Base-by-base conservation (phyloP, 176 grass and related monocot genomes). In the Eleusine coracana region DNA sequence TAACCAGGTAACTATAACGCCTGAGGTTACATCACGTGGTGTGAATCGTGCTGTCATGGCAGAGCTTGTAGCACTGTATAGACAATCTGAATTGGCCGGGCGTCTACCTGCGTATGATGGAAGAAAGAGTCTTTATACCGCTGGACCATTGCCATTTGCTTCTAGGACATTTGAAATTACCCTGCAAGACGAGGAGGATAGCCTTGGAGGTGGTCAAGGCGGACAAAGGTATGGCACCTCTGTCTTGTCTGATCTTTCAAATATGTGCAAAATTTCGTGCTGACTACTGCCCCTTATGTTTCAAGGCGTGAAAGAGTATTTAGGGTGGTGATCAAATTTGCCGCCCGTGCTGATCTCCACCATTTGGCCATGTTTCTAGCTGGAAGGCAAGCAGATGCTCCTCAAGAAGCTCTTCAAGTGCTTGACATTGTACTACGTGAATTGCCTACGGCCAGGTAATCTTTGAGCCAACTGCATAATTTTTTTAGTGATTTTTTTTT, bases 321-420 rank as follows among this genome's bases (percentile, higher is more conserved):
- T 81, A 86, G 83, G 67, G 94, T 97, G 63, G 91, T 93, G 74
- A 93, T 97, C 81, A 97, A 97, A 77, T 97, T 97, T 91, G 94
- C 94, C 66, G 94, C 94, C 50, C 91, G 94, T 80, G 94, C 94
- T 71, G 94, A 97, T 80, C 94, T 97, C 73, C 91, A 97, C 73
- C 94, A 97, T 89, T 79, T 97, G 44, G 94, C 78, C 45, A 91
- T 97, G 91, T 97, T 97, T 85, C 86, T 97, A 80, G 80, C 91
- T 81, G 94, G 94, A 48, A 93, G 89, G 77, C 94, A 97, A 83
- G 84, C 94, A 23, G 94, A 97, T 88, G 94, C 94, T 80, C 94
- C 94, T 70, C 94, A 97, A 87, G 94, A 97, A 88, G 94, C 94
- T 60, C 94, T 97, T 88, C 94, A 97, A 85, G 94, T 97, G 63